Base-by-base conservation (phyloP, 495 filamentous ascomycete genomes). In the Hyaloscypha variabilis region DNA sequence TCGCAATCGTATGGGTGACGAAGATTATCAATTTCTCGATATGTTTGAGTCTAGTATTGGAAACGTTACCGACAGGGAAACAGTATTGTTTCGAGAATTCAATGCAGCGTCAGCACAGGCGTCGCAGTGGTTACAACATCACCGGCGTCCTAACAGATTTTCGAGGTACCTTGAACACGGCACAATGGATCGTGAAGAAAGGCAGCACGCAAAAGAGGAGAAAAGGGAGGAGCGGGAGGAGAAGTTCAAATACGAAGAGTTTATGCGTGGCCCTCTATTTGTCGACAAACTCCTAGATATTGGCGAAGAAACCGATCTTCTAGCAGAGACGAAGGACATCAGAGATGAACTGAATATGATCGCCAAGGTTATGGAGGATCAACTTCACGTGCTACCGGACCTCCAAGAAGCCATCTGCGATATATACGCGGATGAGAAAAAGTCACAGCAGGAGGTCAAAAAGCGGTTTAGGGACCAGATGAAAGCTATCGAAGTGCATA, bases 331-430 rank as follows among this genome's bases (percentile, higher is more conserved):
- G 11, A 91, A 91, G 72, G 89, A 91, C 70, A 90, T 91, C 64
- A 81, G 86, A 6, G 88, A 90, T 65, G 88, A 91, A 69, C 78
- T 91, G n/a, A 87, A 87, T 73, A 91, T 91, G 81, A 88, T 91
- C 60, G 72, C 75, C 24, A 86, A 83, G 13, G 83, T 91, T 0
- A 75, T 90, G 1, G 79, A 87, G 11, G 79, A 88, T 55, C 89
- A 91, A 64, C 69, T 79, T 24, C 70, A 77, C 30, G 83, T 89
- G 10, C 76, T 90, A 0, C 73, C 72, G 0, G 82, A 85, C 66
- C 78, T 89, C 19, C 81, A 87, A 63, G 75, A 78, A n/a, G 72
- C 74, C 49, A 75, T 85, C 26, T 75, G 67, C 25, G 77, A 80
- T 23, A 79, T 82, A 6, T 74, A 88, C 36, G 81, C 79, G 58